Conservation (phyloP, 169 alveolate genomes). For the Perkinsus chesapeaki region DNA sequence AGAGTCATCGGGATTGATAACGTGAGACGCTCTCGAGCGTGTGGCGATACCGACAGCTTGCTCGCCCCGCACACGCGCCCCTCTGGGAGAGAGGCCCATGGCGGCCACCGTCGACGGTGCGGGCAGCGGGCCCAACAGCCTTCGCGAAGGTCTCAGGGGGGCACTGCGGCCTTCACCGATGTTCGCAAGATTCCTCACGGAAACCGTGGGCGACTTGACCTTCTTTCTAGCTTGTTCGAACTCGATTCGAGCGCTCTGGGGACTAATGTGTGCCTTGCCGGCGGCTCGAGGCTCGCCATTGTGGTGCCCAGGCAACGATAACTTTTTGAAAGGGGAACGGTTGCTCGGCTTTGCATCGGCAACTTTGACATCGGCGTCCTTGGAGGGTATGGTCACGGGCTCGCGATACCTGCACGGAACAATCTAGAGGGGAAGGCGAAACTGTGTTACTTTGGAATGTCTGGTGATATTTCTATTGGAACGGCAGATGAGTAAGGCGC, state of each 20-base stretch:
- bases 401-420: neutral
- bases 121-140: neutral
- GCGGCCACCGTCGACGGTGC: neutral
- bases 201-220: neutral
- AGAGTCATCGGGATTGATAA: neutral
- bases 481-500: too few species aligned
- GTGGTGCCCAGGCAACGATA: neutral
- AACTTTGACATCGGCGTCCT: neutral
- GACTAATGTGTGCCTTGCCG: neutral
- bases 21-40: neutral
- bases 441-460: neutral
- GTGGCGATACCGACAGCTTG: neutral
- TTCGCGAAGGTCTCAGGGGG: neutral
- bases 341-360: neutral
- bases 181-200: neutral
- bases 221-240: neutral
- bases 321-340: neutral
- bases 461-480: neutral
- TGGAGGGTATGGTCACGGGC: neutral
- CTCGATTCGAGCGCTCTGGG: neutral
- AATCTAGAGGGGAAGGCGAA: neutral
- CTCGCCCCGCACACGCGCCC: neutral
- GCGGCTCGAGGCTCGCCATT: neutral
- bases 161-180: neutral
- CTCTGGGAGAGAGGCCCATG: neutral